Base-by-base conservation (phyloP, 176 grass and related monocot species). In the Avena insularis region DNA sequence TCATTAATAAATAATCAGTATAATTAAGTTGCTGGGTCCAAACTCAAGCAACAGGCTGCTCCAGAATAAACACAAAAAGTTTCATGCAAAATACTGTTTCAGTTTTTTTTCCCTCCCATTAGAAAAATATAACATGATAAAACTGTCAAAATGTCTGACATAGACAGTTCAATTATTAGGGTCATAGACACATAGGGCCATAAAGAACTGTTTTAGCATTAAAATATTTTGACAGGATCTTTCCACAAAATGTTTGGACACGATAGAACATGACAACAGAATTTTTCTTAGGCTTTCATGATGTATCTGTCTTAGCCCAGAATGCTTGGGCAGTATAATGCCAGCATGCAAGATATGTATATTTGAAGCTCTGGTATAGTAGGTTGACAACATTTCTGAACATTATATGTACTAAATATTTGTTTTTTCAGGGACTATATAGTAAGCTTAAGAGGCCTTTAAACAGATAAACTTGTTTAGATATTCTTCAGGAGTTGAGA, bases 381-480 rank as follows among this genome's bases (percentile, higher is more conserved):
- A 84, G 65, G 31, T 62, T 13, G 16, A 60, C 23, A 6, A 77
- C 43, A 83, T n/a, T n/a, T 64, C 20, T 72, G 46, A 81, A 78
- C 10, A 38, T 25, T 36, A 6, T 2, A 35, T 51, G 11, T n/a
- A 51, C 25, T n/a, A 35, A 54, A 16, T 7, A 47, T 45, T 55
- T 17, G 5, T 20, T 54, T 33, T 36, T 57, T 3, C 12, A 56
- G 50, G 31, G 27, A 27, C 9, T 55, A 29, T 54, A 27, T 55
- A 31, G 50, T 2, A 33, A 47, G 43, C 62, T 60, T 13, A 69
- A 71, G 15, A 82, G 3, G 49, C 35, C 49, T 57, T 83, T 65
- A 35, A 77, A 69, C 67, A 78, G 9, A 33, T 0, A 43, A 88
- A 88, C 8, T 20, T 16, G 54, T 6, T 78, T 35, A 12, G 4